Evolutionary conservation across 2,329 filamentous ascomycete genomes (phyloP), one percentile per base, ranked within the genome.

Genomic region (Neonectria hederae): DNA sequence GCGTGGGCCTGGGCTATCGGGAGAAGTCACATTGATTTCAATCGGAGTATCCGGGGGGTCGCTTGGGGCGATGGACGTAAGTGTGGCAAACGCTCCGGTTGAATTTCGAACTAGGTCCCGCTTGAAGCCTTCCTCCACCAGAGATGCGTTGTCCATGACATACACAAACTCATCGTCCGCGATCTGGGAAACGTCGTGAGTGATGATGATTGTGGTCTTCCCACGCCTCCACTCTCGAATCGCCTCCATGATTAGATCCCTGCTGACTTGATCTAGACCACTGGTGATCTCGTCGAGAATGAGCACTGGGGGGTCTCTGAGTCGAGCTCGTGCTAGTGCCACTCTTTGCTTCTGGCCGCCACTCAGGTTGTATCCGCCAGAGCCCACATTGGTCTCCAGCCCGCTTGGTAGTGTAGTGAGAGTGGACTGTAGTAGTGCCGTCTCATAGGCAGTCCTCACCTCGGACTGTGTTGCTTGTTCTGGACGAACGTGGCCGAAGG

Each of bases 121-220:
- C 24, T 87, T 85, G 64, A 87, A 86, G 0, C 94, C 95, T 69
- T 91, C 83, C 71, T 94, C 88, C 0, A 91, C 85, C 0, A 97
- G 81, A 0, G 75, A 76, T 0, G 92, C 91, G 11, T 88, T 79
- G 32, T 95, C 90, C 75, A 98, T 81, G 11, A 97, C 86, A 69
- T 94, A 97, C 0, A 97, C 86, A 66, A 90, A 94, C 67, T 98
- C 94, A 0, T 89, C 77, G 0, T 87, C 80, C 5, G 80, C 76
- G 10, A 98, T 95, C 69, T 95, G 91, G 0, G 88, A 86, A 32
- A 96, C 86, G 68, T 98, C 93, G 73, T 98, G 95, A 0, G 96
- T 97, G 71, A 98, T 95, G 69, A 98, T 88, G 55, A 98, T 92
- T 0, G 95, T 98, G 0, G 94, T 97, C 76, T 92, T 96, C 0